A percentile compares a stretch with the other conserved stretches of the same genome.
Conservation (phyloP, 2,329 filamentous ascomycete genomes). For the Verticillium alfalfae region DNA sequence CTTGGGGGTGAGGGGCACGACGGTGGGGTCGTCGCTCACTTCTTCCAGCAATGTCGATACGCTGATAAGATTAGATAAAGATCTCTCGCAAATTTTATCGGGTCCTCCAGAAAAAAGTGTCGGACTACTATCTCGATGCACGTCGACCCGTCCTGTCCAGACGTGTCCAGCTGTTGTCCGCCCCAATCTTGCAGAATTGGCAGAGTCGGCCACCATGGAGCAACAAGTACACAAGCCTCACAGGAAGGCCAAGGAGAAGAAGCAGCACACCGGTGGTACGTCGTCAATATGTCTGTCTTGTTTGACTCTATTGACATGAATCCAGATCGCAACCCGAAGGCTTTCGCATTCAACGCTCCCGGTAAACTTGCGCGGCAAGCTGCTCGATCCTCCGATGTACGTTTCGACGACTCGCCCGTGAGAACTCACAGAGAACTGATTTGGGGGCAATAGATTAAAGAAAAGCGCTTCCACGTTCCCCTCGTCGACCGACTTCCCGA, state of each 20-base stretch:
- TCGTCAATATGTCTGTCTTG: conserved; percentile 3
- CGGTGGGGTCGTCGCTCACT: background rate
- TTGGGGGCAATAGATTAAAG: conserved; percentile 62
- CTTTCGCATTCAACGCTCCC: conserved; percentile 78
- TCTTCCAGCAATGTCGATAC: background rate
- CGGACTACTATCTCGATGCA: background rate
- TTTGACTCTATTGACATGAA: conserved; percentile 12
- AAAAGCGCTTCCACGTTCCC: conserved; percentile 93
- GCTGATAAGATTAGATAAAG: conserved; percentile 2
- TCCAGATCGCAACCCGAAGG: conserved; percentile 77
- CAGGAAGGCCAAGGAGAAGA: conserved; percentile 84
- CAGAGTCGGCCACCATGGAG: conserved; percentile 55
- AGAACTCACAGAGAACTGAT: background rate
- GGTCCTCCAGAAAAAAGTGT: conserved; percentile 1
- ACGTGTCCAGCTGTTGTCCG: background rate
- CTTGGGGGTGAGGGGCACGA: background rate
- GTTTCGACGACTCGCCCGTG: conserved; percentile 9
- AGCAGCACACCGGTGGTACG: conserved; percentile 56
- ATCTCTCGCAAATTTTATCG: conserved; percentile 1
- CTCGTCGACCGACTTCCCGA: conserved; percentile 93
- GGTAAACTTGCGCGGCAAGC: conserved; percentile 74
- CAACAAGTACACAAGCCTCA: conserved; percentile 82
- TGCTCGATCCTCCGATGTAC: conserved; percentile 65
- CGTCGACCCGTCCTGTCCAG: background rate
- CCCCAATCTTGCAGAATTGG: background rate